Conservation (phyloP, 2,329 filamentous ascomycete species). For the Arthroderma sp. region DNA sequence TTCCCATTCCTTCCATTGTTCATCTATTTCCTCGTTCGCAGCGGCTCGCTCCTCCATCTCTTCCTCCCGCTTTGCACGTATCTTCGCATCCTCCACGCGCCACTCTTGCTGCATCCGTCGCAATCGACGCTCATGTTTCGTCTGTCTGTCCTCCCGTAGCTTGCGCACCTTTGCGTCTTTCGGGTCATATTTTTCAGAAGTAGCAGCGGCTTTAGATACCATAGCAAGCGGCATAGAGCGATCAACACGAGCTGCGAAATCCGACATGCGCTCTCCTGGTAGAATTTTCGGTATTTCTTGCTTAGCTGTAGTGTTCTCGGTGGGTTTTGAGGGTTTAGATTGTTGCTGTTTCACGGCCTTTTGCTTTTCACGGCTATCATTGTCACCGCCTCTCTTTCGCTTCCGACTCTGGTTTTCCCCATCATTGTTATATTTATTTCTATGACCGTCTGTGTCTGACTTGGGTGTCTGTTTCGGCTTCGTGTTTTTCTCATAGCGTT, state of each 20-base stretch:
- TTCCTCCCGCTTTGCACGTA: slow-evolving; percentile 64
- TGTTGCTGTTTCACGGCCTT: not conserved
- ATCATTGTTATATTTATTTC: slow-evolving; percentile 46
- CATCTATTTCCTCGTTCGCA: slow-evolving; percentile 48
- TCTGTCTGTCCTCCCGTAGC: slow-evolving; percentile 47
- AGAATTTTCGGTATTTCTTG: slow-evolving; percentile 50
- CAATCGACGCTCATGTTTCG: slow-evolving; percentile 73
- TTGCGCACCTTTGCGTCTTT: slow-evolving; percentile 15
- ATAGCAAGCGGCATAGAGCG: slow-evolving; percentile 65
- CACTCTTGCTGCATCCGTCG: slow-evolving; percentile 46
- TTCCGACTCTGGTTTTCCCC: slow-evolving; percentile 39
- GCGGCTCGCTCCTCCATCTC: slow-evolving; percentile 56
- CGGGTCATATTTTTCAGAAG: slow-evolving; percentile 41
- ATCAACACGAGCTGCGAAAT: slow-evolving; percentile 74
- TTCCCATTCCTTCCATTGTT: slow-evolving; percentile 52
- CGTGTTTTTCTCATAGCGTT: slow-evolving; percentile 4
- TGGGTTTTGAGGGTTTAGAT: not conserved
- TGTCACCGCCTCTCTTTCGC: slow-evolving; percentile 15
- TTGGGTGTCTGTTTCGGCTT: not conserved
- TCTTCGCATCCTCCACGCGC: slow-evolving; percentile 40
- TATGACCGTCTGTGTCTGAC: slow-evolving; percentile 19
- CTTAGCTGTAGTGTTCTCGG: not conserved
- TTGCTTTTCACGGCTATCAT: not conserved
- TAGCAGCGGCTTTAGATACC: slow-evolving; percentile 26
- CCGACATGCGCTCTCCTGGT: slow-evolving; percentile 69